Evolutionary conservation across 768 basidiomycete species (phyloP).

Genomic region (Tylopilus intermedius): DNA sequence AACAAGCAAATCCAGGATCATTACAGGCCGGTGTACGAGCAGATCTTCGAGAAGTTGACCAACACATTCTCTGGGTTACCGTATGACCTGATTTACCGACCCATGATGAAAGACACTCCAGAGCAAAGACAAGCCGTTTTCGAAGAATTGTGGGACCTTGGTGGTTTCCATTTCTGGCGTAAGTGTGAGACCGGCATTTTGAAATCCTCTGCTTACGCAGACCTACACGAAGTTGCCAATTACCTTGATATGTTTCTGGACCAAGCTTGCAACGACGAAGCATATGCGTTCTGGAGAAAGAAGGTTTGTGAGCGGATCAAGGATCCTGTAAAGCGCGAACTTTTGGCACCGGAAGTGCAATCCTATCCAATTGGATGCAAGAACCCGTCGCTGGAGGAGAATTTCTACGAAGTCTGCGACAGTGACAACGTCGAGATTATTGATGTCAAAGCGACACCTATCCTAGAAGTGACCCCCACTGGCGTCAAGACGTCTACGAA

Average conservation of each 20-base stretch:
- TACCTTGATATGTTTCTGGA: slow-evolving; percentile 1
- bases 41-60: background rate
- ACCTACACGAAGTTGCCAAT: slow-evolving; percentile 1
- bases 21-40: slow-evolving; percentile 12
- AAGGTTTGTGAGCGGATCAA: slow-evolving; percentile 13
- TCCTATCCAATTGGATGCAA: slow-evolving; percentile 11
- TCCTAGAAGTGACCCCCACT: slow-evolving; percentile 6
- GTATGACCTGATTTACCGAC: background rate
- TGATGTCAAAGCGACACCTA: slow-evolving; percentile 4
- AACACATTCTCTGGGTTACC: background rate
- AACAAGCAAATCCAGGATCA: slow-evolving; percentile 2
- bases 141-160: slow-evolving; percentile 7
- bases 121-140: slow-evolving; percentile 9
- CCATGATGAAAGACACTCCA: slow-evolving; percentile 2
- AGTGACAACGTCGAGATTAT: slow-evolving; percentile 17
- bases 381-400: slow-evolving; percentile 5
- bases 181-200: background rate
- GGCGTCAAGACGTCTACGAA: slow-evolving; percentile 9
- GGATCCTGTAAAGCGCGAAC: slow-evolving; percentile 7
- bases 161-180: slow-evolving; percentile 9
- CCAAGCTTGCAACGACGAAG: background rate
- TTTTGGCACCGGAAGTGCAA: slow-evolving; percentile 12
- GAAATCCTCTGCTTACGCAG: background rate
- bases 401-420: slow-evolving; percentile 11
- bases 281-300: slow-evolving; percentile 14